A percentile compares a stretch with the other conserved stretches of the same genome.
phyloP scores from a whole-genome alignment of 2,329 filamentous ascomycete genomes.

The Trichoderma gracile region DNA sequence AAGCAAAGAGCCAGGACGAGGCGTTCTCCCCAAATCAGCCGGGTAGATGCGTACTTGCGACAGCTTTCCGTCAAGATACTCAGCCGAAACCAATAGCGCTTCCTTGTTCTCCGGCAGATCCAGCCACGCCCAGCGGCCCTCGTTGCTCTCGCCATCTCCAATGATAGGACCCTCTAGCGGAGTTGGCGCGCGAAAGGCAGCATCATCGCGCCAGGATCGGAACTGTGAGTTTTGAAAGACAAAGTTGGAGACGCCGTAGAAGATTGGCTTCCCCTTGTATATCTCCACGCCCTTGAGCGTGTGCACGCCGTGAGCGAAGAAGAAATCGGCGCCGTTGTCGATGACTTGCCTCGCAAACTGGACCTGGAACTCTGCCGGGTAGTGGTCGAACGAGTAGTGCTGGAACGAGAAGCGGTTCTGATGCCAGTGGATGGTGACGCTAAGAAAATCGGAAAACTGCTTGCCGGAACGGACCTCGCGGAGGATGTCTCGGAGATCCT shows the following conservation, averaged over 20 bases:
- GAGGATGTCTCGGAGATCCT: constrained; percentile 16
- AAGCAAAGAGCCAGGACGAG: constrained; percentile 3
- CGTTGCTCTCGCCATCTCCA: constrained; percentile 11
- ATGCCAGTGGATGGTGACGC: constrained; percentile 19
- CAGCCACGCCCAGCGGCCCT: constrained; percentile 17
- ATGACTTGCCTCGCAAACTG: constrained; percentile 10
- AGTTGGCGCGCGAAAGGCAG: constrained; percentile 2
- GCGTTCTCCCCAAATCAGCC: not conserved
- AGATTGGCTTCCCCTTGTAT: constrained; percentile 13
- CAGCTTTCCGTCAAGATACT: constrained; percentile 8
- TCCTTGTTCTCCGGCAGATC: constrained; percentile 15
- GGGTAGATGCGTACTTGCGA: constrained; percentile 9
- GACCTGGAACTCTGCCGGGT: constrained; percentile 17
- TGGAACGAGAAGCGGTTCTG: constrained; percentile 22
- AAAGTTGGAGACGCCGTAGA: constrained; percentile 20
- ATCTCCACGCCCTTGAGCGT: constrained; percentile 21
- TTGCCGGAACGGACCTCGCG: constrained; percentile 19
- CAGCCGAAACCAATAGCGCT: not conserved
- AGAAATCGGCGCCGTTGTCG: constrained; percentile 18
- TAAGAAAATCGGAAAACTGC: constrained; percentile 16
- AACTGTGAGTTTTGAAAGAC: constrained; percentile 19
- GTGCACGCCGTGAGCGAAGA: constrained; percentile 19
- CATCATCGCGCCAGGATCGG: constrained; percentile 21
- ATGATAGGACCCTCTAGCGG: not conserved
- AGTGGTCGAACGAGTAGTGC: constrained; percentile 20